Evolutionary conservation across 768 basidiomycete genomes (phyloP).

Genomic region (Mrakia frigida): DNA sequence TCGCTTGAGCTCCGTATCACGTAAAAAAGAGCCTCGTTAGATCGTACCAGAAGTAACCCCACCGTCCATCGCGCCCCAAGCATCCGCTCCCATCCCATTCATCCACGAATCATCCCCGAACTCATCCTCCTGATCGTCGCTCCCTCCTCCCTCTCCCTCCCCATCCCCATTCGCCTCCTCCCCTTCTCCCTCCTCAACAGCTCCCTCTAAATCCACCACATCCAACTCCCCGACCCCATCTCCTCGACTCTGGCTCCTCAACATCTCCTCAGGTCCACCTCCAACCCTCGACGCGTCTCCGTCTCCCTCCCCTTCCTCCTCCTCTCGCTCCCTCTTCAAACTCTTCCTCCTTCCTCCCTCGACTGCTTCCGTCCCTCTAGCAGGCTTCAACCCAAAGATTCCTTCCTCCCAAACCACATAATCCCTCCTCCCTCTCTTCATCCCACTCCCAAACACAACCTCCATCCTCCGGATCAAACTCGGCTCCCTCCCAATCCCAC

Average conservation of each 20-base stretch:
- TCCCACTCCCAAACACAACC: slow-evolving; percentile 69
- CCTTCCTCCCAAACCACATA: slow-evolving; percentile 66
- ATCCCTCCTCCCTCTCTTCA: slow-evolving; percentile 59
- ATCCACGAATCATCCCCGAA: neutral
- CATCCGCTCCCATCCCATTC: neutral
- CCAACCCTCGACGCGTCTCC: neutral
- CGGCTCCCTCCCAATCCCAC: neutral
- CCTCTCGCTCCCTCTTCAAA: slow-evolving; percentile 1
- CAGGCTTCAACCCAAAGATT: slow-evolving; percentile 41
- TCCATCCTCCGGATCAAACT: slow-evolving; percentile 62
- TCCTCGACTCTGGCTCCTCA: neutral
- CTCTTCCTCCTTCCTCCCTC: neutral
- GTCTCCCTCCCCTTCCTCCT: slow-evolving; percentile 1
- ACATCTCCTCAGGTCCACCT: neutral
- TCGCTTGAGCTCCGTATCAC: too few relatives aligned
- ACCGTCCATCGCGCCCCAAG: neutral
- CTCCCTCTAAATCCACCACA: neutral
- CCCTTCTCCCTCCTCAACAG: neutral
- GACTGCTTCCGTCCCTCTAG: neutral
- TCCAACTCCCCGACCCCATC: neutral
- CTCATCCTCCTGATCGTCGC: neutral
- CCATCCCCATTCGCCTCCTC: neutral
- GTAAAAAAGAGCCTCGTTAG: too few relatives aligned
- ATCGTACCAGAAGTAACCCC: too few relatives aligned
- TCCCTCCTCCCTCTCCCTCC: neutral